Conservation (phyloP, 129 eudicot species). For the Artemisia argyi region DNA sequence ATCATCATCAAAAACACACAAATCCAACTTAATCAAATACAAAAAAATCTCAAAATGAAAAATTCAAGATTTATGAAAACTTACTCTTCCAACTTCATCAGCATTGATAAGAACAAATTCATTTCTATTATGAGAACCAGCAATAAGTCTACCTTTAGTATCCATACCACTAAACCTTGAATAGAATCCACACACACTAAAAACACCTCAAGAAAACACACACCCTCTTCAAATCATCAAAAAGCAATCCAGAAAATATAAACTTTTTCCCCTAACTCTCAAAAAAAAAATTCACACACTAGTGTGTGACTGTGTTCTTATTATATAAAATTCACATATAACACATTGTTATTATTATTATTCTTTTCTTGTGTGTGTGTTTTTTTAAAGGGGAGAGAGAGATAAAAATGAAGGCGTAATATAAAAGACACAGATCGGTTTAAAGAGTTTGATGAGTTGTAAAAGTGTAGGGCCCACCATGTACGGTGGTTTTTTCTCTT, state of each 20-base stretch:
- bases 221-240: slow-evolving; percentile 15
- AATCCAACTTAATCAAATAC: too few relatives aligned
- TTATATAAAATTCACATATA: not conserved
- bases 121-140: slow-evolving; percentile 96
- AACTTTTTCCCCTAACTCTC: slow-evolving; percentile 20
- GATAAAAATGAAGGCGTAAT: slow-evolving; percentile 74
- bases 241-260: slow-evolving; percentile 23
- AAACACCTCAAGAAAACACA: not conserved
- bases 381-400: slow-evolving; percentile 18
- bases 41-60: slow-evolving; percentile 10
- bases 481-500: slow-evolving; percentile 31
- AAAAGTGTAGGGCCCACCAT: slow-evolving; percentile 39
- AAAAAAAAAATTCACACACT: slow-evolving; percentile 3
- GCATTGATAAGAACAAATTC: slow-evolving; percentile 98
- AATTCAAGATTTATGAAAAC: slow-evolving; percentile 31
- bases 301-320: slow-evolving; percentile 17
- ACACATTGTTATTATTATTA: not conserved
- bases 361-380: slow-evolving; percentile 41
- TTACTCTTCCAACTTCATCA: slow-evolving; percentile 97
- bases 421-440: slow-evolving; percentile 48
- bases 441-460: slow-evolving; percentile 50
- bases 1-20: too few relatives aligned
- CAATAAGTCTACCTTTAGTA: slow-evolving; percentile 88
- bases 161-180: slow-evolving; percentile 44
- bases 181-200: not conserved